Evolutionary conservation across 1,284 basidiomycete genomes (phyloP).

Genomic region (Hymenochaete sp.): DNA sequence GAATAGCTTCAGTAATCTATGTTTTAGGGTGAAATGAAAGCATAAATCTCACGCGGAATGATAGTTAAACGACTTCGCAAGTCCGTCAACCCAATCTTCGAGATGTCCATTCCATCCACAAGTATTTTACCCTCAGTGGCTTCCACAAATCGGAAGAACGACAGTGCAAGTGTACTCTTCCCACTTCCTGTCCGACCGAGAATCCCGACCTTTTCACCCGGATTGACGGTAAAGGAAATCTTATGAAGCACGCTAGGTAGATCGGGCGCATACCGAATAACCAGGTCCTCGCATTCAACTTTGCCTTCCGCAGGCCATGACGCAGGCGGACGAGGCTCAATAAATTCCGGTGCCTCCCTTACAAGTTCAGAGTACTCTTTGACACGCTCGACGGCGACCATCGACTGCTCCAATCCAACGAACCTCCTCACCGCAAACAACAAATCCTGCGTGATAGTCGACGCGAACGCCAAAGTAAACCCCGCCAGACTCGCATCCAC

Average conservation of each 20-base stretch:
- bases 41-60: slow-evolving; percentile 67
- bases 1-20: slow-evolving; percentile 4
- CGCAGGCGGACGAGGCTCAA: slow-evolving; percentile 77
- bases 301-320: slow-evolving; percentile 74
- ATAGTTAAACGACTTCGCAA: slow-evolving; percentile 81
- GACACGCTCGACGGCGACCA: slow-evolving; percentile 90
- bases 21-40: neutral
- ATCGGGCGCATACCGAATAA: slow-evolving; percentile 84
- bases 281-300: slow-evolving; percentile 47
- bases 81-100: slow-evolving; percentile 81
- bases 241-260: slow-evolving; percentile 82
- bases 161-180: slow-evolving; percentile 84
- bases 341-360: slow-evolving; percentile 70
- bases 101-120: slow-evolving; percentile 85
- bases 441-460: slow-evolving; percentile 65
- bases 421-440: slow-evolving; percentile 53
- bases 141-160: slow-evolving; percentile 95
- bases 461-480: slow-evolving; percentile 78
- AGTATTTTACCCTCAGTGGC: slow-evolving; percentile 74
- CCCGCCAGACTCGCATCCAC: slow-evolving; percentile 76
- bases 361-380: slow-evolving; percentile 82
- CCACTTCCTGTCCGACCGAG: slow-evolving; percentile 76
- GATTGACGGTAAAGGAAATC: slow-evolving; percentile 68
- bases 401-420: slow-evolving; percentile 84
- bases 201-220: slow-evolving; percentile 81